Conservation (phyloP, 257 asterid species). For the Capsicum chinense region DNA sequence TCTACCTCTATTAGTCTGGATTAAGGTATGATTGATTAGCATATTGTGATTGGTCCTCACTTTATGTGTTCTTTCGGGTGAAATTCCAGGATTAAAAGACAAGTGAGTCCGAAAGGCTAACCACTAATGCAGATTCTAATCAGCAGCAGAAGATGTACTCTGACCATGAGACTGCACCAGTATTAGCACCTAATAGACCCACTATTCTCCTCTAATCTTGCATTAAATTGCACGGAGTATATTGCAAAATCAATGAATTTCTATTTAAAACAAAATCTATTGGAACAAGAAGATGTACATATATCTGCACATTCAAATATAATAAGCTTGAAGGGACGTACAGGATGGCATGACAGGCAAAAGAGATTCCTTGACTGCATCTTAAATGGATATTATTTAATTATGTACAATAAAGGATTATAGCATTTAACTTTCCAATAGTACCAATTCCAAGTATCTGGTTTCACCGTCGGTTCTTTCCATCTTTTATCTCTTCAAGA, state of each 20-base stretch:
- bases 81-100: background rate
- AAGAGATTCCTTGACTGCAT: background rate
- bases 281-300: background rate
- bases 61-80: background rate
- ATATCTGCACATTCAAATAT: background rate
- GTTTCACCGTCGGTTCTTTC: background rate
- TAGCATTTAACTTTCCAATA: background rate
- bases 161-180: conserved; percentile 4
- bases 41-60: background rate
- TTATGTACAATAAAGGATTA: background rate
- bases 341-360: background rate
- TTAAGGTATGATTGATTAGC: background rate
- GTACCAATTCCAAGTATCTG: background rate
- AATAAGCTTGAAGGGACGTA: background rate
- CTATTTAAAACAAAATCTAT: background rate
- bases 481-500: background rate
- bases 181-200: conserved; percentile 12
- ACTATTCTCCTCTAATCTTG: conserved; percentile 7
- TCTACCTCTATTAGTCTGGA: conserved; percentile 3
- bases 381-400: conserved; percentile 1
- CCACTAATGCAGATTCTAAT: conserved; percentile 1
- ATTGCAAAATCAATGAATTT: background rate
- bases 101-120: conserved; percentile 21
- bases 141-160: background rate
- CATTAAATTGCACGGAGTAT: background rate